Evolutionary conservation across 768 basidiomycete species (phyloP).

Genomic region (Russula brevipes): DNA sequence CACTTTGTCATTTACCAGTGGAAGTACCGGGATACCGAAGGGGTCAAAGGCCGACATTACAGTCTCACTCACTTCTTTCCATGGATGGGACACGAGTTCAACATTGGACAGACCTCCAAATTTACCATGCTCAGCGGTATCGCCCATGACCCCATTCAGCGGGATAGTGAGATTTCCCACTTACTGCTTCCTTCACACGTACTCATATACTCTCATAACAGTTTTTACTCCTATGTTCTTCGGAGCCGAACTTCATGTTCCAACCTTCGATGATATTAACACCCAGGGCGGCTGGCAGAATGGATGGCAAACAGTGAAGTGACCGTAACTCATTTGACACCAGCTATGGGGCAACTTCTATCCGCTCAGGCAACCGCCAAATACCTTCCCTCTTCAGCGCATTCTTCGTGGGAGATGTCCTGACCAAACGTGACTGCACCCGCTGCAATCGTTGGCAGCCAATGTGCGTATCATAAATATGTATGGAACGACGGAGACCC

Average conservation of each 20-base stretch:
- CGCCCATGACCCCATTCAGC: constrained; percentile 97
- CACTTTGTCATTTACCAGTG: constrained; percentile 94
- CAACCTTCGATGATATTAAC: constrained; percentile 94
- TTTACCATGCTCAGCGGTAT: constrained; percentile 99
- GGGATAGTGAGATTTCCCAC: constrained; percentile 75
- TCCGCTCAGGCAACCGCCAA: constrained; percentile 80
- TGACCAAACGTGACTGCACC: constrained; percentile 96
- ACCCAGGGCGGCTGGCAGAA: constrained; percentile 94
- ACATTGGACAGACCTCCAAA: constrained; percentile 63
- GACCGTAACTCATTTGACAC: constrained; percentile 96
- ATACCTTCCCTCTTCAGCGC: constrained; percentile 85
- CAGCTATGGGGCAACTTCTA: constrained; percentile 98
- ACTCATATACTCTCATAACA: constrained; percentile 31
- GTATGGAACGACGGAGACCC: constrained; percentile 99
- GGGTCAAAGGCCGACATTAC: constrained; percentile 93
- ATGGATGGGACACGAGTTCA: constrained; percentile 94
- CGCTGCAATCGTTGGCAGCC: constrained; percentile 86
- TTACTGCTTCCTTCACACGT: not conserved
- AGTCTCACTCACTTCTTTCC: constrained; percentile 99
- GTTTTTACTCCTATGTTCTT: constrained; percentile 99
- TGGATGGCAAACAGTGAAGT: constrained; percentile 95
- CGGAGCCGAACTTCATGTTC: constrained; percentile 91
- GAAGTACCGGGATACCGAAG: constrained; percentile 96
- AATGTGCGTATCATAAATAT: constrained; percentile 98
- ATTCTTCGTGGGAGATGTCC: constrained; percentile 98